These are phyloP conservation scores for Rhypophila decipiens DNA, from an alignment of 495 filamentous ascomycete species.

Conservation along the genomic window DNA sequence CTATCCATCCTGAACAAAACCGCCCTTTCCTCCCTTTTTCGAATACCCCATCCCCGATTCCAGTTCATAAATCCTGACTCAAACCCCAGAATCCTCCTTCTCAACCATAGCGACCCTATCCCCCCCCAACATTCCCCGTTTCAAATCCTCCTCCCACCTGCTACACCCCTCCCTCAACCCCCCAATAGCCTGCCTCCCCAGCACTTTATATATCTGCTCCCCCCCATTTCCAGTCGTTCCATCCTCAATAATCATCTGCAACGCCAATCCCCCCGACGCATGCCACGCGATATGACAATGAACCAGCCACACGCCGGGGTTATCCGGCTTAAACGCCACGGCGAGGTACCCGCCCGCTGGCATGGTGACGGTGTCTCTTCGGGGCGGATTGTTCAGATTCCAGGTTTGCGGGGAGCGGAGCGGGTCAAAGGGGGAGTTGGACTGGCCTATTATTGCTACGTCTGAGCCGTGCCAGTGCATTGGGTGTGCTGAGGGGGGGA, in stretches of 20 bases:
- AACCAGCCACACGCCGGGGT: constrained; percentile 46
- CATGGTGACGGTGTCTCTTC: constrained; percentile 52
- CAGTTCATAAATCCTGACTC: too few species aligned
- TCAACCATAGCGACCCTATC: too few species aligned
- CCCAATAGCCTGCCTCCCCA: not conserved
- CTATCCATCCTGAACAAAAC: too few species aligned
- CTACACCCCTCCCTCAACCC: not conserved
- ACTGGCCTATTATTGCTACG: not conserved
- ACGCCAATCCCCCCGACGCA: constrained; percentile 18
- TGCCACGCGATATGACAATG: constrained; percentile 53
- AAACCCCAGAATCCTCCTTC: too few species aligned
- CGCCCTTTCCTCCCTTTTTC: too few species aligned
- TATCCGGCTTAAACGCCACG: constrained; percentile 46
- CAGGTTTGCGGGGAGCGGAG: constrained; percentile 7
- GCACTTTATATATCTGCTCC: not conserved
- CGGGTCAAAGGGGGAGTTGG: constrained; percentile 20
- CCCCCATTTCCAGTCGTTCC: too few species aligned
- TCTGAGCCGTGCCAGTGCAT: constrained; percentile 49
- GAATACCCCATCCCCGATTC: too few species aligned
- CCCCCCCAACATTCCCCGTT: too few species aligned
- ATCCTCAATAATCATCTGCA: constrained; percentile 29
- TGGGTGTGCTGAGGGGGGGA: constrained; percentile 10
- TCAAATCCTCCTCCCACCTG: not conserved
- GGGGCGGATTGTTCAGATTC: constrained; percentile 38
- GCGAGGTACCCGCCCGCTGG: constrained; percentile 30